Base-by-base conservation (phyloP, 352 stramenopile genomes). In the Phytophthora constricta region DNA sequence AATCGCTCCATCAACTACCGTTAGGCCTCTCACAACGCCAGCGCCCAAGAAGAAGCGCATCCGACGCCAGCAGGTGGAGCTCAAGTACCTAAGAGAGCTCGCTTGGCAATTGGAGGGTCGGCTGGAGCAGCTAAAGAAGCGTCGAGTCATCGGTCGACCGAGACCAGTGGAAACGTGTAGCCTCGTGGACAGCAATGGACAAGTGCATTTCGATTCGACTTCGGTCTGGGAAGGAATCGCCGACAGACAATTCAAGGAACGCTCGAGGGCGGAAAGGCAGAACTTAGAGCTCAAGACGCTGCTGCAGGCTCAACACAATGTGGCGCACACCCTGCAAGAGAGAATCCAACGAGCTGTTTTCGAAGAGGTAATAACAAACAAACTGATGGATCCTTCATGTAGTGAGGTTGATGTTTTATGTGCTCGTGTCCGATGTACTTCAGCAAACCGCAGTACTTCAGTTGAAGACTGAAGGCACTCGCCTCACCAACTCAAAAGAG, bases 31-130 rank as follows among this genome's bases (percentile, higher is more conserved):
- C n/a, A n/a, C n/a, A n/a, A n/a, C n/a, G n/a, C n/a, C n/a, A n/a
- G n/a, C n/a, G n/a, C 61, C 54, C 41, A 78, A 78, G 70, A 79
- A 79, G 62, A 79, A 79, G 55, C 71, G 71, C 11, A 31, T 74
- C 1, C 62, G 71, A n/a, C 62, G 74, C 5, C 67, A 82, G 58
- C 76, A 75, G 34, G 23, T 76, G 52, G 74, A 82, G 51, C 65
- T 82, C 5, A 57, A 71, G 14, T 80, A 80, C 25, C 68, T 82
- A 28, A 63, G 74, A 16, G 46, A 65, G 22, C 47, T 72, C 7
- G 69, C 80, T 28, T 63, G 50, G 22, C 77, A 79, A 23, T 43
- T 79, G 23, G 62, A 79, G 47, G 25, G 55, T 37, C 45, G 69
- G 50, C 64, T 74, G 54, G 25, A 37, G 27, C 39, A 67, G 25